Base-by-base conservation (phyloP, 768 basidiomycete genomes). In the Xerocomellus chrysenteron region DNA sequence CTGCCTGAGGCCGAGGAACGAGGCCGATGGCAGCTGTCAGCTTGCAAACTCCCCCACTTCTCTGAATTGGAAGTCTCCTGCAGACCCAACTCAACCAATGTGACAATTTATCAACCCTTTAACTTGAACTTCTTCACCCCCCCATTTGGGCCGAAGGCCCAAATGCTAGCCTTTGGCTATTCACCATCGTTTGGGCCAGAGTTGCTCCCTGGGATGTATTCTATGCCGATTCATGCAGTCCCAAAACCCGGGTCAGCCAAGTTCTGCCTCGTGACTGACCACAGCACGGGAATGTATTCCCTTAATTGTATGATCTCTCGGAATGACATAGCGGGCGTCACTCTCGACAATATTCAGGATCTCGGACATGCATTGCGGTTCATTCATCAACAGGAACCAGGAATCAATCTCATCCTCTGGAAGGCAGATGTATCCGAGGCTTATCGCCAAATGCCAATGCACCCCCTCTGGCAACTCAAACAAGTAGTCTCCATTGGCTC, bases 181-280 rank as follows among this genome's bases (percentile, higher is more conserved):
- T 39, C 26, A 1, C 16, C 14, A 0, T 2, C 61, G 5, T 74
- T 76, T 43, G 64, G 73, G 0, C 45, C 62, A 0, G 50, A 73
- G 0, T 50, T 70, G 0, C 40, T 58, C 0, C 78, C 75, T 0
- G 78, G 78, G 0, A 82, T 82, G 79, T 72, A 74, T 42, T 65
- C 60, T 28, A 68, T 72, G 45, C 80, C 77, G 0, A 61, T 79
- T 0, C 61, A 73, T 37, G 72, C 70, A 1, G 73, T 81, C 0
- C 76, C 76, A 0, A 81, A 81, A 50, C 78, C 76, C 0, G 78
- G 78, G 36, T 60, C 67, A 0, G 45, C 57, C 0, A 75, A 78
- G 28, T 57, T 76, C 3, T 58, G 73, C 0, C 66, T 82, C 0
- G 64, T 82, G 10, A 70, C 65, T 10, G 65, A 82, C 54, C 79